Evolutionary conservation across 2,329 filamentous ascomycete species (phyloP).

Genomic region (Chrysosporium keratinophilum): DNA sequence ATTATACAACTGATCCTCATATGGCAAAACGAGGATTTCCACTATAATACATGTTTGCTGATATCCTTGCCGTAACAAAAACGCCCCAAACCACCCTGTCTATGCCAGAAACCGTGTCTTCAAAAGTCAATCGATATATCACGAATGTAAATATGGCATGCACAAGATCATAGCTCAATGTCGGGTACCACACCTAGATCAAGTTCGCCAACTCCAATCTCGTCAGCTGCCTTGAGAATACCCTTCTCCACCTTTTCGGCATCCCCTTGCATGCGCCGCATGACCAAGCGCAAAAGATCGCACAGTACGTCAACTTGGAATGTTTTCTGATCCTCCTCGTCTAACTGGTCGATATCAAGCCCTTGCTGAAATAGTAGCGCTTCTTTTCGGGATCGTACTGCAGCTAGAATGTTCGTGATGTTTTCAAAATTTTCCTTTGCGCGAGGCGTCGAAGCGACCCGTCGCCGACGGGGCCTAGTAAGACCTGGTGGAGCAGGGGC

Average conservation of each 20-base stretch:
- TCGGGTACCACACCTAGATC: constrained; percentile 21
- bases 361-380: constrained; percentile 26
- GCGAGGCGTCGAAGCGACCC: constrained; percentile 32
- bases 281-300: constrained; percentile 33
- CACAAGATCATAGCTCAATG: neutral
- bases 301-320: constrained; percentile 37
- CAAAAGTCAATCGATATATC: neutral
- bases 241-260: constrained; percentile 26
- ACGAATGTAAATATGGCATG: neutral
- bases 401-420: constrained; percentile 37
- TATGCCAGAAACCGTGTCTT: neutral
- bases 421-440: constrained; percentile 37
- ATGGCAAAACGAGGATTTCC: neutral
- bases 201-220: constrained; percentile 30
- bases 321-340: constrained; percentile 29
- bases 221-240: constrained; percentile 26
- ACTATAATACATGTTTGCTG: neutral
- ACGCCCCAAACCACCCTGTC: neutral
- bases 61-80: neutral
- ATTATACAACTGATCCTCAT: constrained; percentile 1
- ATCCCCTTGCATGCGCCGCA: constrained; percentile 26
- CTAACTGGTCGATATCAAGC: constrained; percentile 27
- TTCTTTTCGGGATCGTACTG: constrained; percentile 33
- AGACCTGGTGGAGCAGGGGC: constrained; percentile 22
- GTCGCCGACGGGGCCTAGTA: constrained; percentile 31